Conservation (phyloP, 1,139 yeast genomes). For the Taphrina sp. region DNA sequence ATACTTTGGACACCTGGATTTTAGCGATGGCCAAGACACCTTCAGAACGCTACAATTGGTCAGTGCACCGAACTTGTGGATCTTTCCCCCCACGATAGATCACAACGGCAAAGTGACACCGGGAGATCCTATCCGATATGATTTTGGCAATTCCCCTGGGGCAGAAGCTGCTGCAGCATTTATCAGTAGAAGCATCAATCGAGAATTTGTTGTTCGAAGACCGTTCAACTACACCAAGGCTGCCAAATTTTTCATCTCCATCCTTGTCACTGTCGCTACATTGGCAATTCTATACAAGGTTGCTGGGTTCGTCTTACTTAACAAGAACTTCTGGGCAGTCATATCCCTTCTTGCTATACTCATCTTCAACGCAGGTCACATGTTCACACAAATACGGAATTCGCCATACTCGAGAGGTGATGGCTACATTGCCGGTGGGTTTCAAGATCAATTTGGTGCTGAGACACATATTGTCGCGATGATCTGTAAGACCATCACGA, state of each 20-base stretch:
- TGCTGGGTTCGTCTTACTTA: slow-evolving; percentile 44
- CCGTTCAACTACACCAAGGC: slow-evolving; percentile 56
- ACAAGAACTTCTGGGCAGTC: slow-evolving; percentile 65
- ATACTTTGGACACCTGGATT: slow-evolving; percentile 73
- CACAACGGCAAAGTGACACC: slow-evolving; percentile 46
- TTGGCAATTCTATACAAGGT: slow-evolving; percentile 43
- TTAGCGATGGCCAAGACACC: slow-evolving; percentile 55
- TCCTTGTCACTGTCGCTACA: slow-evolving; percentile 42
- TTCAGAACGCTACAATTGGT: slow-evolving; percentile 60
- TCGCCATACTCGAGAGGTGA: slow-evolving; percentile 65
- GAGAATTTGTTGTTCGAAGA: slow-evolving; percentile 46
- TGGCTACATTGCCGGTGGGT: slow-evolving; percentile 64
- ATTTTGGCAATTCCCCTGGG: slow-evolving; percentile 10
- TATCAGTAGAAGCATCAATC: slow-evolving; percentile 9
- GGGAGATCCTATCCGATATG: slow-evolving; percentile 24
- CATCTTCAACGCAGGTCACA: slow-evolving; percentile 81
- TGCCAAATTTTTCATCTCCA: slow-evolving; percentile 35
- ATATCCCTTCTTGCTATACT: slow-evolving; percentile 59
- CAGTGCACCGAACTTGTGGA: slow-evolving; percentile 74
- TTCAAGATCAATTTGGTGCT: slow-evolving; percentile 72
- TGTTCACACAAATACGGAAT: slow-evolving; percentile 84
- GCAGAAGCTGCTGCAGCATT: slow-evolving; percentile 22
- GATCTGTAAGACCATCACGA: slow-evolving; percentile 51
- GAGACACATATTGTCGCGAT: slow-evolving; percentile 67
- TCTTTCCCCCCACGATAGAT: slow-evolving; percentile 55